Evolutionary conservation across 805 yeast genomes (phyloP).

Genomic region (Yarrowia porcina): DNA sequence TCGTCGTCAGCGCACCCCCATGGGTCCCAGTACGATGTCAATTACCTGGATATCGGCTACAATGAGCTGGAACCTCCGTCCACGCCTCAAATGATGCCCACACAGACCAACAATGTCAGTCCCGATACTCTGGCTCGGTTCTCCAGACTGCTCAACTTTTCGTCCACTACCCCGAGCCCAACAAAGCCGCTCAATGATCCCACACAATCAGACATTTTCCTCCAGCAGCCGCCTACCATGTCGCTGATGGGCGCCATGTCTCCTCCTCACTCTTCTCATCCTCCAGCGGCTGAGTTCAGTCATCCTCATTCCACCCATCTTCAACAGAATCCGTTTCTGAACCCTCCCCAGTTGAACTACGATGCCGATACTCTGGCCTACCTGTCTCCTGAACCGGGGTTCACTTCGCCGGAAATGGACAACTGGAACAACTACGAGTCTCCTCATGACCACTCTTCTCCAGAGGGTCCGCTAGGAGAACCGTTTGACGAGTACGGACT

Average conservation of each 20-base stretch:
- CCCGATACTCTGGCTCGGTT: slow-evolving; percentile 20
- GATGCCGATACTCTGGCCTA: slow-evolving; percentile 21
- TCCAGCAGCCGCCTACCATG: slow-evolving; percentile 22
- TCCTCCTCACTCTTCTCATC: slow-evolving; percentile 23
- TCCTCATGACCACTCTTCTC: slow-evolving; percentile 3
- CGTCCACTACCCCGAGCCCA: slow-evolving; percentile 16
- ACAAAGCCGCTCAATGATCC: slow-evolving; percentile 20
- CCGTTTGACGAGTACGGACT: slow-evolving; percentile 22
- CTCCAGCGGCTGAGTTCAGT: slow-evolving; percentile 10
- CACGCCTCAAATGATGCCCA: slow-evolving; percentile 8
- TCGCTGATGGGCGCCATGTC: slow-evolving; percentile 19
- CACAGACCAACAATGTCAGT: slow-evolving; percentile 11
- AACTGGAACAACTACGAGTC: slow-evolving; percentile 19
- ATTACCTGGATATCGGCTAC: slow-evolving; percentile 22
- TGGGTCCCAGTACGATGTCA: slow-evolving; percentile 1
- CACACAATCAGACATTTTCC: slow-evolving; percentile 1
- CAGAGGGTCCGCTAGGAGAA: slow-evolving; percentile 7
- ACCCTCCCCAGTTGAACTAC: slow-evolving; percentile 18
- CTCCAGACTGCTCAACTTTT: slow-evolving; percentile 18
- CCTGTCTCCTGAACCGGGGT: slow-evolving; percentile 21
- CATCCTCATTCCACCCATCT: slow-evolving; percentile 5
- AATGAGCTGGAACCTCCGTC: slow-evolving; percentile 21
- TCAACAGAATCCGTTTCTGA: slow-evolving; percentile 14
- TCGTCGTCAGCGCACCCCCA: background rate
- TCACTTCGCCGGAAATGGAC: slow-evolving; percentile 24